Evolutionary conservation across 306 rosid species (phyloP).

Genomic region (Oemleria cerasiformis): DNA sequence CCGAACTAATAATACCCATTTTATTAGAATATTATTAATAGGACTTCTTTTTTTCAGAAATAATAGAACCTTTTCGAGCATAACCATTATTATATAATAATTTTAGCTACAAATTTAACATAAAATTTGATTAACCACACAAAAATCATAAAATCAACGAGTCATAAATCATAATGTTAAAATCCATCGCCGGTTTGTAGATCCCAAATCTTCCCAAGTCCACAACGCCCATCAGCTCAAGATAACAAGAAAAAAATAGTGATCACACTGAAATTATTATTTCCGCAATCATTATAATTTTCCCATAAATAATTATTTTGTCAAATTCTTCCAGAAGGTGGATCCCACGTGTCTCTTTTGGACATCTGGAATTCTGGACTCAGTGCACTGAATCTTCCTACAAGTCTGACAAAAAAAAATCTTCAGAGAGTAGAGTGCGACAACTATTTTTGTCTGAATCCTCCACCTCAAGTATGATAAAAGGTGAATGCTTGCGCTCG

Average conservation of each 20-base stretch:
- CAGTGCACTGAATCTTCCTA: not conserved
- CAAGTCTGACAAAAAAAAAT: not conserved
- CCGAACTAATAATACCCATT: not conserved
- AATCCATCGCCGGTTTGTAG: too few relatives aligned
- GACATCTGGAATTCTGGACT: not conserved
- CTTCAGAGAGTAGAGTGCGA: not conserved
- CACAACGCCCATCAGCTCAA: not conserved
- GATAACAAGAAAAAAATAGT: not conserved
- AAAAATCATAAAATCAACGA: not conserved
- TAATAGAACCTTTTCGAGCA: too few relatives aligned
- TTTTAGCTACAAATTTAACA: too few relatives aligned
- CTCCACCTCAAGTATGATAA: not conserved
- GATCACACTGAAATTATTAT: not conserved
- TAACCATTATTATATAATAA: too few relatives aligned
- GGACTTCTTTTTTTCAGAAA: too few relatives aligned
- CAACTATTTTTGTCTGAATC: not conserved
- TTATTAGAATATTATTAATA: too few relatives aligned
- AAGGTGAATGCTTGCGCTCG: not conserved
- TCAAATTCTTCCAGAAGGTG: constrained; percentile 13
- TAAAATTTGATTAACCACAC: too few relatives aligned
- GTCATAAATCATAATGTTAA: too few relatives aligned
- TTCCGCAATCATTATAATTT: not conserved
- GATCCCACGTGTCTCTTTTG: not conserved
- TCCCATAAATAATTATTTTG: not conserved
- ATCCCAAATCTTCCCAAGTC: too few relatives aligned